Conservation (phyloP, 257 asterid species). For the Solanum sparsipilum region DNA sequence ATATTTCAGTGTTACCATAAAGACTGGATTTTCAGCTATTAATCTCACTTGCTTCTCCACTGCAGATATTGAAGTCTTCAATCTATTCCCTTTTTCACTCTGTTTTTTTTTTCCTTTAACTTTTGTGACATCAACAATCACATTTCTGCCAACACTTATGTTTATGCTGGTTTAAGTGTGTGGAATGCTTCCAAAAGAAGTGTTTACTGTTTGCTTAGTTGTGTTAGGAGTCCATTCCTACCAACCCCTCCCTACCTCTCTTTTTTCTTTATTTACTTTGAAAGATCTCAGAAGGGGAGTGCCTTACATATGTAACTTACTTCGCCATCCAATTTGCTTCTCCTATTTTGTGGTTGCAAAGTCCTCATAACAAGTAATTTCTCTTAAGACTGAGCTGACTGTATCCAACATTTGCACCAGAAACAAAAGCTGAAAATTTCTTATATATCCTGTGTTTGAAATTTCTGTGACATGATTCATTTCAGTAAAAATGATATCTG, state of each 20-base stretch:
- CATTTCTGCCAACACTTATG: neutral
- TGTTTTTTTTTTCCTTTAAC: neutral
- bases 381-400: neutral
- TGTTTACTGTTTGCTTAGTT: neutral
- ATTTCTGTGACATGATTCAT: neutral
- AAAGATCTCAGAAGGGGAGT: neutral
- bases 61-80: conserved; percentile 43
- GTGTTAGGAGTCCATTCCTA: neutral
- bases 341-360: neutral
- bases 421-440: neutral
- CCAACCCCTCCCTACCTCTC: neutral
- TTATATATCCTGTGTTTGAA: neutral
- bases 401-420: neutral
- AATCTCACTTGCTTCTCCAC: conserved; percentile 91
- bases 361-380: neutral
- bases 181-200: neutral
- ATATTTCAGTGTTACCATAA: conserved; percentile 62
- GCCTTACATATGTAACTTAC: neutral
- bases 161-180: neutral
- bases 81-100: neutral
- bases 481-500: neutral
- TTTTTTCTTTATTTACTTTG: neutral
- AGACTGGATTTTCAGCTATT: conserved; percentile 89
- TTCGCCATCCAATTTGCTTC: neutral
- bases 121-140: neutral